Percentiles rank a stretch among this genome's conserved stretches.
Conservation (phyloP, 2,329 filamentous ascomycete species). For the Diaporthe ilicicola region DNA sequence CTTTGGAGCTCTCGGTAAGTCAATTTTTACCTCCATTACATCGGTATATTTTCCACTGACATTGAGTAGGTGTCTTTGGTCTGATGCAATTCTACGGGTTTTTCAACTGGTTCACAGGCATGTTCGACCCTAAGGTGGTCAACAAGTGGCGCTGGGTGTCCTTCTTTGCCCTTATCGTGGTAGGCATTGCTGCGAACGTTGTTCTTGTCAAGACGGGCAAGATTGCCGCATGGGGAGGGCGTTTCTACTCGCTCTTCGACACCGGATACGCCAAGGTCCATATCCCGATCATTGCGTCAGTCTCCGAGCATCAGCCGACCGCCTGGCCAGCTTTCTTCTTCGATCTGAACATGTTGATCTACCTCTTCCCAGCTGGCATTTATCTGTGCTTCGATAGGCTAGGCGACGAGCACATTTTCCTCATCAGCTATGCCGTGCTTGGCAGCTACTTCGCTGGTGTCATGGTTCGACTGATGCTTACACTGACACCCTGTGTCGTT, state of each 20-base stretch:
- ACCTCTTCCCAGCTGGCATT: constrained; percentile 98
- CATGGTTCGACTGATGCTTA: constrained; percentile 99
- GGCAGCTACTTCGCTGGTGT: constrained; percentile 98
- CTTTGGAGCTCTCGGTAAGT: constrained; percentile 91
- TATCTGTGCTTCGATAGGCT: constrained; percentile 97
- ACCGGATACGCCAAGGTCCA: constrained; percentile 99
- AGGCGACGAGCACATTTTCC: constrained; percentile 95
- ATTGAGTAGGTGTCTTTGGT: constrained; percentile 81
- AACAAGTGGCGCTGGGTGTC: constrained; percentile 85
- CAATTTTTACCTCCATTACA: neutral
- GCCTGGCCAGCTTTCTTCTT: constrained; percentile 99
- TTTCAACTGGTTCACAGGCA: constrained; percentile 88
- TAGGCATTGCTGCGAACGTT: constrained; percentile 82
- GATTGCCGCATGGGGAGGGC: constrained; percentile 96
- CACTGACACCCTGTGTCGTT: constrained; percentile 94
- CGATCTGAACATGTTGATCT: constrained; percentile 97
- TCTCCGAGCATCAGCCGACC: constrained; percentile 98
- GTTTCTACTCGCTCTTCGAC: constrained; percentile 99
- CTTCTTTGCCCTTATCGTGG: constrained; percentile 76
- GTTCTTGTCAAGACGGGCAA: constrained; percentile 85
- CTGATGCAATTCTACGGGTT: constrained; percentile 93
- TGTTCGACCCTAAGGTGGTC: constrained; percentile 92
- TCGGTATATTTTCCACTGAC: constrained; percentile 21
- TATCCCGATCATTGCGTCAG: constrained; percentile 99
- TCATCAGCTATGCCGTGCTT: constrained; percentile 96